Base-by-base conservation (phyloP, 768 basidiomycete species). In the Lactarius pseudohatsudake region DNA sequence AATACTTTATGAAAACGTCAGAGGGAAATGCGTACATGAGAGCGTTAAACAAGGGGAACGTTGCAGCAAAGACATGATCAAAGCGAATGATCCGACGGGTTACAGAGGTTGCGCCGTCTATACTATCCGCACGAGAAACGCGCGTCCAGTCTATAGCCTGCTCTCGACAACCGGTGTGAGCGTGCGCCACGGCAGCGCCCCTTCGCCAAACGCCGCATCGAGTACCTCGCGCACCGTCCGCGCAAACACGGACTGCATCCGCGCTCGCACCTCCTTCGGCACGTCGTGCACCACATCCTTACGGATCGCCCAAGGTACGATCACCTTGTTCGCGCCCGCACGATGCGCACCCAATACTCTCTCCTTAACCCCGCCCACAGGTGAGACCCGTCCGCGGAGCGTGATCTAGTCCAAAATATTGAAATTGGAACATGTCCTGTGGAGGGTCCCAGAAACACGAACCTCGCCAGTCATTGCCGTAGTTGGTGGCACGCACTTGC, bases 391-490 rank as follows among this genome's bases (percentile, higher is more conserved):
- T 18, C 92, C 91, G 2, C 92, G 85, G 1, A 94, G 81, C 0
- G 94, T 96, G 61, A 96, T 90, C 86, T 88, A 45, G 11, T 36
- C 20, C 15, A 40, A 30, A 30, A 30, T 30, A 0, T 30, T 30
- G 0, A 30, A 5, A 30, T 30, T 30, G 4, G 2, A 30, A 30
- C 30, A 30, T 30, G 30, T 30, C 30, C 30, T 30, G 30, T 30
- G 30, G 30, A 30, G 30, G 30, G 30, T 30, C 30, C 30, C 30
- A 5, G 30, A 4, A 30, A n/a, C n/a, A 38, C 55, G 47, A 15
- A 87, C 87, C 82, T 96, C 95, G 61, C 95, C 95, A 0, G 95
- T 96, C 88, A 96, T 92, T 0, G 94, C 94, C 20, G 89, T 79
- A 69, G 87, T 82, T 20, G 86, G 81, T 5, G 90, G 85, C 6